phyloP scores from a whole-genome alignment of 2,329 filamentous ascomycete genomes.

The Epichloe uncinata region DNA sequence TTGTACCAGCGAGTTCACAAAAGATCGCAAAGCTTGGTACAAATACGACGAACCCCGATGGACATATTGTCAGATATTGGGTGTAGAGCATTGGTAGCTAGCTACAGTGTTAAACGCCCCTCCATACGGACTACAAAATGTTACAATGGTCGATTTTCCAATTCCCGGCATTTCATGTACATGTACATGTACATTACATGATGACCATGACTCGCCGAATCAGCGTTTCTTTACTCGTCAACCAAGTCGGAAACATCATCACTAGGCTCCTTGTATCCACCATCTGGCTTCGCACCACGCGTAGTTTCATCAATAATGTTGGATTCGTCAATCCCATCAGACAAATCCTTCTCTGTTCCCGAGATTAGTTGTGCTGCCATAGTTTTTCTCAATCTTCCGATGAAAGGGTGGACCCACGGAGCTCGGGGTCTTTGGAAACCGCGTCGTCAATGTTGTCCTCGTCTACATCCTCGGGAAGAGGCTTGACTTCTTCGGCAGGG shows the following conservation, averaged over 20 bases:
- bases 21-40: too few species aligned
- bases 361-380: background rate
- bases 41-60: too few species aligned
- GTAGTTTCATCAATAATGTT: slow-evolving; percentile 4
- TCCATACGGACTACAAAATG: too few species aligned
- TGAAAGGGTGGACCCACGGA: background rate
- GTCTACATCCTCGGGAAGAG: slow-evolving; percentile 3
- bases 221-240: background rate
- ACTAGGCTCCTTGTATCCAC: slow-evolving; percentile 3
- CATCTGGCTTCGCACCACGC: slow-evolving; percentile 1
- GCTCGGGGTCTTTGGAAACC: slow-evolving; percentile 2
- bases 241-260: slow-evolving; percentile 2
- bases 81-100: too few species aligned
- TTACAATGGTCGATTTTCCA: too few species aligned
- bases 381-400: too few species aligned
- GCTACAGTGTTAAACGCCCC: too few species aligned
- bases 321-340: slow-evolving; percentile 2
- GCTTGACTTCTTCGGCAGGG: slow-evolving; percentile 1
- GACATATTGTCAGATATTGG: too few species aligned
- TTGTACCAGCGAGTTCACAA: too few species aligned
- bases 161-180: too few species aligned
- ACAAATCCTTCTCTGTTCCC: background rate
- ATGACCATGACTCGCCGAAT: too few species aligned
- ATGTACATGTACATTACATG: too few species aligned
- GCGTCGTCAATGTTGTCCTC: background rate